Evolutionary conservation across 2,329 filamentous ascomycete species (phyloP).

Genomic region (Apiospora hydei): DNA sequence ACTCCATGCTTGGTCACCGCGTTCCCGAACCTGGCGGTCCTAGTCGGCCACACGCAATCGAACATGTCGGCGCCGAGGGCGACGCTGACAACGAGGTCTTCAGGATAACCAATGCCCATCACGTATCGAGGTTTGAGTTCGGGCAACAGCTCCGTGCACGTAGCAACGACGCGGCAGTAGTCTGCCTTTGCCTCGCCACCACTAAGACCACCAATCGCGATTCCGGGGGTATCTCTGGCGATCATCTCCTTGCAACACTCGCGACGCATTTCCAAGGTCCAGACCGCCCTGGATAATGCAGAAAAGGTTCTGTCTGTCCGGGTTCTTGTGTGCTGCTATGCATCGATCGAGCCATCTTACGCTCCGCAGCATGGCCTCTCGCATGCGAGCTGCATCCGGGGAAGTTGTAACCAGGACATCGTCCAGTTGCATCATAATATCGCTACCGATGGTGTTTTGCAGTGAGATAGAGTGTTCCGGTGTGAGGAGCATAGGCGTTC

Average conservation of each 20-base stretch:
- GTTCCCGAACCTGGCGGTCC: constrained; percentile 95
- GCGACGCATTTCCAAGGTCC: constrained; percentile 83
- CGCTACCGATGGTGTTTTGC: constrained; percentile 96
- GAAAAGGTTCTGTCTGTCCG: constrained; percentile 88
- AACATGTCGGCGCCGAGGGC: constrained; percentile 99
- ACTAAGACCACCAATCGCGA: constrained; percentile 93
- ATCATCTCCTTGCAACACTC: constrained; percentile 91
- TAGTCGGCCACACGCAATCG: constrained; percentile 97
- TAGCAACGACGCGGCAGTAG: constrained; percentile 88
- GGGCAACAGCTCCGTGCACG: constrained; percentile 85
- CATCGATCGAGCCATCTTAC: constrained; percentile 96
- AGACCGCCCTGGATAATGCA: constrained; percentile 98
- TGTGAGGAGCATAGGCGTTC: constrained; percentile 93
- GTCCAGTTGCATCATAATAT: constrained; percentile 99
- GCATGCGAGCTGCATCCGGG: constrained; percentile 85
- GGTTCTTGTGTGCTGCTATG: constrained; percentile 86
- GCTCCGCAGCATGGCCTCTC: constrained; percentile 92
- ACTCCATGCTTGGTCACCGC: constrained; percentile 83
- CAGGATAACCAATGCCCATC: constrained; percentile 98
- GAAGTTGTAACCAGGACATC: constrained; percentile 97
- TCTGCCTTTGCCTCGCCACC: constrained; percentile 94
- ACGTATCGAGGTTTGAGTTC: constrained; percentile 96
- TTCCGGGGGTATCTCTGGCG: constrained; percentile 88
- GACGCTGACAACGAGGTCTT: constrained; percentile 92
- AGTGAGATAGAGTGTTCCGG: constrained; percentile 96